phyloP scores from a whole-genome alignment of 2,329 filamentous ascomycete species.

The Fusarium sp. region DNA sequence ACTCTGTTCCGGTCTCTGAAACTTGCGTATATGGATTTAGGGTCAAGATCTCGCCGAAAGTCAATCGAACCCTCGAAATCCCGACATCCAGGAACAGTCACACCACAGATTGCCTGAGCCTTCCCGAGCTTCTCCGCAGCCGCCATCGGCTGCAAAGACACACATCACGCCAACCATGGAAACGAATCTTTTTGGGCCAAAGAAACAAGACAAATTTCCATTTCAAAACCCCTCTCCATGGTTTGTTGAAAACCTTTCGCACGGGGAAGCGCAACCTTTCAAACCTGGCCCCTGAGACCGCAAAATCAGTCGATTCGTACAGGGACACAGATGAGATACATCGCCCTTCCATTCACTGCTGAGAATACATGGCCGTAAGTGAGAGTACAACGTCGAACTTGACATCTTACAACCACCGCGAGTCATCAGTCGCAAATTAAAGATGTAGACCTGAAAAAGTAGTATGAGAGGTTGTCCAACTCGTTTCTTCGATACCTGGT shows the following conservation, averaged over 20 bases:
- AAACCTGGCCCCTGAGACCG: conserved; percentile 1
- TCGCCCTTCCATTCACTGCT: background rate
- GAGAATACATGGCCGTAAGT: conserved; percentile 11
- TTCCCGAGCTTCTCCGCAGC: conserved; percentile 25
- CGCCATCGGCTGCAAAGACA: background rate
- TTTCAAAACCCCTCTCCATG: background rate
- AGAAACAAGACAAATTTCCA: background rate
- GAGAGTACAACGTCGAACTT: conserved; percentile 4
- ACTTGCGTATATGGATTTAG: background rate
- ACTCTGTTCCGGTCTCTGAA: background rate
- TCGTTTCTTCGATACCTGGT: conserved; percentile 1
- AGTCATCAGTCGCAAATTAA: conserved; percentile 1
- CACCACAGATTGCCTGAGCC: conserved; percentile 28
- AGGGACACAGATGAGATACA: background rate
- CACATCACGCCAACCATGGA: background rate
- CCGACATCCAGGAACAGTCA: conserved; percentile 24
- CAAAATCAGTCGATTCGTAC: conserved; percentile 28
- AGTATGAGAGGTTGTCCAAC: conserved; percentile 1
- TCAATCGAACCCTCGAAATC: conserved; percentile 16
- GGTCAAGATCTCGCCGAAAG: background rate
- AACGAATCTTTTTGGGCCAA: background rate
- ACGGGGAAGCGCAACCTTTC: conserved; percentile 13
- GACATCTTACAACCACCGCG: background rate
- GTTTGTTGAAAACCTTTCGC: background rate
- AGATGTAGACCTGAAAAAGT: conserved; percentile 3